phyloP scores from a whole-genome alignment of 108 stramenopile genomes.

The Nitzschia sp. region DNA sequence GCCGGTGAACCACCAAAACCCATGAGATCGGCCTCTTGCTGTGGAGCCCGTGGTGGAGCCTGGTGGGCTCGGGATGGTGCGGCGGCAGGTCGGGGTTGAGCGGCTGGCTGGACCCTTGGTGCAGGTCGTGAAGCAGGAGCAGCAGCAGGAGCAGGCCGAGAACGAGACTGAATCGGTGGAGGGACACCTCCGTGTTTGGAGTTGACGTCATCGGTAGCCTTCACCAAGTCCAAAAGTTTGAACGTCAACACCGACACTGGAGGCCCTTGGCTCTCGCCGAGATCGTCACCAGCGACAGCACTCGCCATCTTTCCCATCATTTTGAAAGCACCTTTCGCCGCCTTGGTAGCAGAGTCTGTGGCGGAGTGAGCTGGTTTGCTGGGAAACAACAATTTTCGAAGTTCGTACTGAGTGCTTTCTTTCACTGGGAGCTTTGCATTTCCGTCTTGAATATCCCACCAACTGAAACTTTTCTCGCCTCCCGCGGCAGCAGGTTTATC shows the following conservation, averaged over 20 bases:
- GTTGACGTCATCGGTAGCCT: conserved; percentile 51
- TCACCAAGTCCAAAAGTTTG: conserved; percentile 77
- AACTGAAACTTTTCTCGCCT: conserved; percentile 47
- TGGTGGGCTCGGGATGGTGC: conserved; percentile 21
- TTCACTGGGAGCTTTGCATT: conserved; percentile 81
- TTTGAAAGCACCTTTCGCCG: conserved; percentile 82
- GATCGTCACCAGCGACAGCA: conserved; percentile 49
- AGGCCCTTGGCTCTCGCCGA: conserved; percentile 40
- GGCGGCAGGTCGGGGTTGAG: conserved; percentile 17
- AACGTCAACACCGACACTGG: conserved; percentile 71
- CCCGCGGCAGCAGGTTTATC: conserved; percentile 47
- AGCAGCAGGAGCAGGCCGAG: conserved; percentile 18
- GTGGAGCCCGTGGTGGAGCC: conserved; percentile 13
- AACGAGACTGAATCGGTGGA: conserved; percentile 18
- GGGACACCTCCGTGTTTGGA: conserved; percentile 42
- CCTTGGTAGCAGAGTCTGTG: conserved; percentile 53
- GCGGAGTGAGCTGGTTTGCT: conserved; percentile 17
- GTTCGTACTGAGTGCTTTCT: conserved; percentile 53
- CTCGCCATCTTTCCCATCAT: conserved; percentile 74
- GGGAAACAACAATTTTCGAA: conserved; percentile 63
- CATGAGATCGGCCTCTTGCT: conserved; percentile 47
- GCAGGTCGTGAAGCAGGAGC: conserved; percentile 1
- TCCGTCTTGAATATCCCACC: conserved; percentile 93
- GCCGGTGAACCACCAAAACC: conserved; percentile 56
- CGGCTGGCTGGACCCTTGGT: background rate